phyloP scores from a whole-genome alignment of 2,329 filamentous ascomycete genomes.

The Hypoxylon sp. region DNA sequence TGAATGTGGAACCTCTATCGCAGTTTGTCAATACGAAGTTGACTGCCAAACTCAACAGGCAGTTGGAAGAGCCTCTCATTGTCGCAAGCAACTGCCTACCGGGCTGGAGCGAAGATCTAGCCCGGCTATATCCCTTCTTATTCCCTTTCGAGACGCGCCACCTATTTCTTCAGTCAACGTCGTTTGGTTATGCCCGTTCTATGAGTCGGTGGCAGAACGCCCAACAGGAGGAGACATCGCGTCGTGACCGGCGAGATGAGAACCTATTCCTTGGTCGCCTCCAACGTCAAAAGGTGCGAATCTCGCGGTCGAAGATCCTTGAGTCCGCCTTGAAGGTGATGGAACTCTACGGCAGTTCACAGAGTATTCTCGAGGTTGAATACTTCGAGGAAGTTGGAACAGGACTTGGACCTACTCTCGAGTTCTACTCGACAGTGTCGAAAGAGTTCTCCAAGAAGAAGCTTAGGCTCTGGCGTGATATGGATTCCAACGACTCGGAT shows the following conservation, averaged over 20 bases:
- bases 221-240: conserved; percentile 83
- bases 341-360: conserved; percentile 97
- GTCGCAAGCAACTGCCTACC: conserved; percentile 97
- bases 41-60: conserved; percentile 96
- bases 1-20: conserved; percentile 86
- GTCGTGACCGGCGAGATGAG: conserved; percentile 89
- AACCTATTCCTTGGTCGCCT: conserved; percentile 91
- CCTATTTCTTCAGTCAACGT: conserved; percentile 96
- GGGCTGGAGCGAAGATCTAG: conserved; percentile 95
- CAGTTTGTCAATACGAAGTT: conserved; percentile 99
- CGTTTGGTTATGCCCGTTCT: conserved; percentile 96
- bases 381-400: conserved; percentile 99
- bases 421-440: conserved; percentile 98
- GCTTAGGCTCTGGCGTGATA: conserved; percentile 95
- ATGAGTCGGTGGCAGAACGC: conserved; percentile 98
- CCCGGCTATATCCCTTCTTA: conserved; percentile 93
- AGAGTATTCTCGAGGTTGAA: conserved; percentile 95
- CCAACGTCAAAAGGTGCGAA: conserved; percentile 97
- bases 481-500: conserved; percentile 78
- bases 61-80: conserved; percentile 95
- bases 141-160: conserved; percentile 99
- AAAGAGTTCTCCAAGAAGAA: conserved; percentile 98
- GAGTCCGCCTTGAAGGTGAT: conserved; percentile 99
- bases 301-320: conserved; percentile 92
- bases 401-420: conserved; percentile 92